Base-by-base conservation (phyloP, 2,329 filamentous ascomycete genomes). In the Hypoxylon sp. region DNA sequence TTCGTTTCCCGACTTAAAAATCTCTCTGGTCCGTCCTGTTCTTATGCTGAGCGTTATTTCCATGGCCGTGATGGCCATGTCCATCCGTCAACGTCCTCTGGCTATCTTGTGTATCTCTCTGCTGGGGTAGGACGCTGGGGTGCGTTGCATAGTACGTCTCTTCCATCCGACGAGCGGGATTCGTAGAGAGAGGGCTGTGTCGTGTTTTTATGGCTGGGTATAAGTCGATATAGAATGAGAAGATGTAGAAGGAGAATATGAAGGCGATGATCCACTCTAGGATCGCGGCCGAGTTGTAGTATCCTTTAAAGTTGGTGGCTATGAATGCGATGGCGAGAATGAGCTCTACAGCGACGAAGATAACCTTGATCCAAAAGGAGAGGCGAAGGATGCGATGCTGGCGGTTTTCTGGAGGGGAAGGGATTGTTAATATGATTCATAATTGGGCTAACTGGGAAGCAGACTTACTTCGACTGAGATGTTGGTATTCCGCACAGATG, bases 401-500 rank as follows among this genome's bases (percentile, higher is more conserved):
- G 69, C 91, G 91, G 82, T 94, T 93, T 77, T 91, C 85, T 88
- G 46, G 2, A n/a, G 36, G 11, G 13, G 58, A 28, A 19, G 19
- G 21, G 17, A 41, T 3, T 30, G 48, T 60, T 60, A 61, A 43
- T 2, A 5, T 23, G 6, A 19, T 41, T n/a, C 17, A 2, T 43
- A 48, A 45, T 5, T 23, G 4, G 55, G 3, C 36, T 34, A 23
- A 10, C 59, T 21, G 17, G 11, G 43, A 58, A 43, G 51, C 48
- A 5, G 34, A 82, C 85, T 59, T 79, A 88, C 87, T 90, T 58
- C 91, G 89, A 25, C 94, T 93, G 1, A 98, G 86, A 2, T 93
- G 90, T 75, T 96, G 91, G 79, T 97, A 98, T 79, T 98, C 94
- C 82, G 89, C 90, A 83, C 94, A 98, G 71, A 95, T 91, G 80